Base-by-base conservation (phyloP, 2,329 filamentous ascomycete genomes). In the Trichoderma sp. region DNA sequence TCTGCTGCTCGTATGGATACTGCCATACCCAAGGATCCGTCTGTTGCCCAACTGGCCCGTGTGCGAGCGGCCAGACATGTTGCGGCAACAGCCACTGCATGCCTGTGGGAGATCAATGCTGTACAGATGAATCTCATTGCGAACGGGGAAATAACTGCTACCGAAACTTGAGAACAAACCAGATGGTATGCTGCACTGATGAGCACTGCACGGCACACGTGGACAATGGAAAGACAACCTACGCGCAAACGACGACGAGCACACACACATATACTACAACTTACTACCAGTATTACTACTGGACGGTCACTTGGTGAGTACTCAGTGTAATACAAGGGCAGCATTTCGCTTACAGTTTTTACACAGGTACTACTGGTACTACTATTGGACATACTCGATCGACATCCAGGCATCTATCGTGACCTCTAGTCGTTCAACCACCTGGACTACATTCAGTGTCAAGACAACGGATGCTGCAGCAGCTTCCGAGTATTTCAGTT, bases 1-100 rank as follows among this genome's bases (percentile, higher is more conserved):
- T 33, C 14, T 81, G 79, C 77, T 80, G 79, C 59, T 33, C 50
- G n/a, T 79, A 77, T 56, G 80, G 80, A 62, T 80, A 80, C 76
- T 81, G 80, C 63, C 74, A 78, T 59, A 31, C 71, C 6, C 71
- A 76, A 8, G 76, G 35, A 35, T 35, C 67, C 18, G 63, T 41
- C 24, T 81, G 79, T 73, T 81, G 78, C 35, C 78, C 79, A 63
- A 76, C 53, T 27, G 79, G 77, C 3, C 75, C 78, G 6, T 81
- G 79, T 75, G 41, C 50, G 3, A 21, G 53, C 8, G 78, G 77
- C 62, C 24, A 71, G 27, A 62, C 31, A 12, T 81, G 79, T 65
- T 81, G 80, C 74, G 79, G 80, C 50, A 2, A 56, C 18, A 53
- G 71, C 63, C 75, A 80, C 76, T 81, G 79, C 77, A 74, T 77